Evolutionary conservation across 2,329 filamentous ascomycete species (phyloP).

Genomic region (Sarocladium oryzae): DNA sequence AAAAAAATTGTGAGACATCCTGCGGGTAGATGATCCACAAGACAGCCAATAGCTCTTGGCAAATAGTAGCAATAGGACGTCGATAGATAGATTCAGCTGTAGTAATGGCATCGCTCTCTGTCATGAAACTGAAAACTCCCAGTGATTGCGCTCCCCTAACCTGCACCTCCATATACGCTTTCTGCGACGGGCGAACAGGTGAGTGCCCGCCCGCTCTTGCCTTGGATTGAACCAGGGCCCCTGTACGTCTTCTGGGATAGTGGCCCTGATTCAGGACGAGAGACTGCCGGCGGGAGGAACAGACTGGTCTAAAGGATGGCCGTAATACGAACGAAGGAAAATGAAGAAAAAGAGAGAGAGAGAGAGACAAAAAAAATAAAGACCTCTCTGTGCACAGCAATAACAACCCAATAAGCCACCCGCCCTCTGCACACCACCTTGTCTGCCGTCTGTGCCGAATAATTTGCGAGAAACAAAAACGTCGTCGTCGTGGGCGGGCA

Average conservation of each 20-base stretch:
- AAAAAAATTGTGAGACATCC: slow-evolving; percentile 1
- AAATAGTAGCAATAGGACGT: neutral
- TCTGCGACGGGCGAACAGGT: neutral
- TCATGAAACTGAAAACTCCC: no score
- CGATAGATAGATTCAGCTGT: neutral
- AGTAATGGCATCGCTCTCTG: slow-evolving; percentile 3
- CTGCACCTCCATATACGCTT: neutral
- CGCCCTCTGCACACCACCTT: neutral
- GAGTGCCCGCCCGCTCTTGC: neutral
- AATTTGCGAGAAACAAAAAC: slow-evolving; percentile 5
- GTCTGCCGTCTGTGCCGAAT: neutral
- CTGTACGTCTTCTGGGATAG: neutral
- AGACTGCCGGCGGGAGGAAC: neutral
- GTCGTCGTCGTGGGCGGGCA: slow-evolving; percentile 4
- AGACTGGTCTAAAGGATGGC: slow-evolving; percentile 1
- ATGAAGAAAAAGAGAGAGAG: no score
- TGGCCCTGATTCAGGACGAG: neutral
- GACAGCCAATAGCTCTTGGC: no score
- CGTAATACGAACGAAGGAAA: no score
- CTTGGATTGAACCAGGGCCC: neutral
- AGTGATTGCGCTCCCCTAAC: neutral
- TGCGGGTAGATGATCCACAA: no score
- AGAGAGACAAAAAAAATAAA: no score
- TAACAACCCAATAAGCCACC: neutral
- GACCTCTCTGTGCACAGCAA: neutral